A percentile compares a stretch with the other conserved stretches of the same genome.
Evolutionary conservation across 2,329 filamentous ascomycete genomes (phyloP).

Genomic region (Pestalotiopsis sp.): DNA sequence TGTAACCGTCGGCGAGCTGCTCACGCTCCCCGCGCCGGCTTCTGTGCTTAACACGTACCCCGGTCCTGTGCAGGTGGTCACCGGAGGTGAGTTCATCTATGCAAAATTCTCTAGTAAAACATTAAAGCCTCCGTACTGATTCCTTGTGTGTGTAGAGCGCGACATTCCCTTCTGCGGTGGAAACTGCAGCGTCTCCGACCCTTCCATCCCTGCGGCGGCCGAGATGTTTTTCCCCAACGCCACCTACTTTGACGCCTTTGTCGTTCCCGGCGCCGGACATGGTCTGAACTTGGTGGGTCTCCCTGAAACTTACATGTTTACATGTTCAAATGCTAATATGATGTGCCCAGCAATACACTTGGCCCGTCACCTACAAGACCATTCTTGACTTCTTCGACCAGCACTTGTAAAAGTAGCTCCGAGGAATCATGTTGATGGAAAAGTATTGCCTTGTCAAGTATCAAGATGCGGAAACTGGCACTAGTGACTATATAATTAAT

Average conservation of each 20-base stretch:
- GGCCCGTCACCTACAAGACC: slow-evolving; percentile 29
- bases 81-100: slow-evolving; percentile 51
- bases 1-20: slow-evolving; percentile 55
- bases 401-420: slow-evolving; percentile 9
- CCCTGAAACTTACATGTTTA: background rate
- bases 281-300: slow-evolving; percentile 46
- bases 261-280: slow-evolving; percentile 53
- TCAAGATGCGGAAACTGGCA: no score
- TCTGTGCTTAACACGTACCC: slow-evolving; percentile 35
- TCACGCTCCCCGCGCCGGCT: slow-evolving; percentile 50
- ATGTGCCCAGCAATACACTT: slow-evolving; percentile 26
- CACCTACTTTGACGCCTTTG: slow-evolving; percentile 48
- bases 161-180: slow-evolving; percentile 62
- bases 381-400: slow-evolving; percentile 37
- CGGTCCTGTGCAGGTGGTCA: slow-evolving; percentile 59
- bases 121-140: no score
- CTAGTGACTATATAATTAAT: no score
- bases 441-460: no score
- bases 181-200: slow-evolving; percentile 48
- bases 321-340: background rate
- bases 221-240: slow-evolving; percentile 42
- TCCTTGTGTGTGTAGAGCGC: no score
- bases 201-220: slow-evolving; percentile 42
- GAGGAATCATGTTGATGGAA: no score
- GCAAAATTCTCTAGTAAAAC: no score